These are phyloP conservation scores for Tulasnella sp. DNA, from an alignment of 768 basidiomycete species.

Conservation along the genomic window DNA sequence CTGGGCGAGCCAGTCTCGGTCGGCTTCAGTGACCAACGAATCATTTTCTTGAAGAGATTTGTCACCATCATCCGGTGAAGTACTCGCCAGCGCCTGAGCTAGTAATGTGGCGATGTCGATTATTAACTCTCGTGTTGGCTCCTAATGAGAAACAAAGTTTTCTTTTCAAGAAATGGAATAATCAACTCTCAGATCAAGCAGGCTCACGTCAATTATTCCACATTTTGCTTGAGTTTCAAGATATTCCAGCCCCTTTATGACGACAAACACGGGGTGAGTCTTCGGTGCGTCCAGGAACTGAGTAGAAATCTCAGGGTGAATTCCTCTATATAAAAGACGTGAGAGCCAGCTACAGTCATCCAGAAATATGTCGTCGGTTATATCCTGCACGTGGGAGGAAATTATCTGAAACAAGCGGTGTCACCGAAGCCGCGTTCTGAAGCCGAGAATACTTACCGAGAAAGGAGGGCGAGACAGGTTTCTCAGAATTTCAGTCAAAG, in stretches of 20 bases:
- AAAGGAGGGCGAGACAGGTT: background rate
- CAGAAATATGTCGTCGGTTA: background rate
- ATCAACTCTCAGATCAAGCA: background rate
- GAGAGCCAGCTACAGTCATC: background rate
- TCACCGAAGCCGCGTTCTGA: background rate
- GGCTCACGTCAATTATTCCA: background rate
- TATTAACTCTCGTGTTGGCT: background rate
- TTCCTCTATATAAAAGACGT: background rate
- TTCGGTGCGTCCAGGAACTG: background rate
- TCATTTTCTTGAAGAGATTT: background rate
- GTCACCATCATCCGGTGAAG: background rate
- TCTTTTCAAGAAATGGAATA: background rate
- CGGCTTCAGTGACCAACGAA: background rate
- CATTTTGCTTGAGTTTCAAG: background rate
- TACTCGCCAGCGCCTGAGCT: background rate
- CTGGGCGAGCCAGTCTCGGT: background rate
- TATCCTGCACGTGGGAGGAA: background rate
- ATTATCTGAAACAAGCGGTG: background rate
- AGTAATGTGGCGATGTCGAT: background rate
- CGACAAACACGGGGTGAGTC: background rate
- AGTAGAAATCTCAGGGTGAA: background rate
- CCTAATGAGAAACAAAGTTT: background rate
- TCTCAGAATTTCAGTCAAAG: background rate
- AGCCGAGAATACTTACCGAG: background rate
- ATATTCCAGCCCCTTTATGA: background rate